These are phyloP conservation scores for Bryopsis sp. DNA, from an alignment of 139 green algal species.

Conservation along the genomic window DNA sequence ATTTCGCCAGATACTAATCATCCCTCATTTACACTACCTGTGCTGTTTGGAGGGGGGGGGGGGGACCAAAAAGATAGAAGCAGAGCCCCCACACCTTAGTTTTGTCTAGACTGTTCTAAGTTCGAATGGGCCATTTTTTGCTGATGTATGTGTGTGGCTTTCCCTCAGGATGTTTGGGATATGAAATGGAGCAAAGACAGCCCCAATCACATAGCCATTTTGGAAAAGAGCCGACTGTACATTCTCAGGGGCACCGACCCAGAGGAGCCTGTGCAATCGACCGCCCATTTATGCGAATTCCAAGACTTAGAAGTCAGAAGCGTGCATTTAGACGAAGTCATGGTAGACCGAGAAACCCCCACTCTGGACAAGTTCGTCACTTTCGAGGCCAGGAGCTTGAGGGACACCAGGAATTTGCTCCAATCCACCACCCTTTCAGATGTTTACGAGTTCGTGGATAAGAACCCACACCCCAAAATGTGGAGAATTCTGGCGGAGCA, in stretches of 20 bases:
- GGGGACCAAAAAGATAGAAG: too few species aligned
- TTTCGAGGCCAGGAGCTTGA: conserved; percentile 19
- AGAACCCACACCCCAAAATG: conserved; percentile 54
- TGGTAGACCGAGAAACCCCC: not conserved
- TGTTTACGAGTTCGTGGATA: conserved; percentile 54
- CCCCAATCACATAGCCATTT: conserved; percentile 65
- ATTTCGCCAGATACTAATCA: too few species aligned
- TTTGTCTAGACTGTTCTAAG: too few species aligned
- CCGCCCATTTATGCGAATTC: conserved; percentile 54
- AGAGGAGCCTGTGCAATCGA: conserved; percentile 65
- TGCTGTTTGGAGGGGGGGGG: too few species aligned
- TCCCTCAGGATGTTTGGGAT: conserved; percentile 58
- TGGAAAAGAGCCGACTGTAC: conserved; percentile 78
- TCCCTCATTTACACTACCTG: too few species aligned
- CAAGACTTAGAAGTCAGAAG: conserved; percentile 53
- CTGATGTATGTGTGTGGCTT: too few species aligned
- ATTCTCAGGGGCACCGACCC: conserved; percentile 60
- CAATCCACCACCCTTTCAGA: conserved; percentile 36
- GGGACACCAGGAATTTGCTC: conserved; percentile 56
- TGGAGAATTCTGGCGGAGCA: conserved; percentile 72
- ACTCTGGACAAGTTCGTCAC: not conserved
- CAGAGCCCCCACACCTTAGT: too few species aligned
- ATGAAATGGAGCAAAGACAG: conserved; percentile 69
- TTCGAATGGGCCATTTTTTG: too few species aligned
- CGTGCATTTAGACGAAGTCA: not conserved